Evolutionary conservation across 768 basidiomycete genomes (phyloP).

Genomic region (Mycena floridula): DNA sequence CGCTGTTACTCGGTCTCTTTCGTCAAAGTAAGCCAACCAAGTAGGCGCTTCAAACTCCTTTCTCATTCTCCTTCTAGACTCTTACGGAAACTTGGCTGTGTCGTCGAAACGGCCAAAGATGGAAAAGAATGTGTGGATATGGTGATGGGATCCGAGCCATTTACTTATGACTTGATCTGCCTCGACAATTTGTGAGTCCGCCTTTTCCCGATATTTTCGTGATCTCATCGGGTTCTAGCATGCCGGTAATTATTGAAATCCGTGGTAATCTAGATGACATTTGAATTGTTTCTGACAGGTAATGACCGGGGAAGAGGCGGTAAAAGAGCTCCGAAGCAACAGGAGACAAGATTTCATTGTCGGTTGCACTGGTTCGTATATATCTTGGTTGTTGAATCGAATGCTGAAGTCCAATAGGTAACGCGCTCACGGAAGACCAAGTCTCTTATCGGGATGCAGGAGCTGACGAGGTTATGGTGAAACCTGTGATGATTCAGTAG

Average conservation of each 20-base stretch:
- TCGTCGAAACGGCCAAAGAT: conserved; percentile 29
- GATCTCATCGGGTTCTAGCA: no score
- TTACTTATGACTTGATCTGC: conserved; percentile 26
- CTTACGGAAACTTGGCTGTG: conserved; percentile 30
- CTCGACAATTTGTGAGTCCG: conserved; percentile 31
- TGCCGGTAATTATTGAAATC: no score
- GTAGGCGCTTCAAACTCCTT: background rate
- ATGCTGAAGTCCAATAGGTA: no score
- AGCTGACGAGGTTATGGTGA: conserved; percentile 15
- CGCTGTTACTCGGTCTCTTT: conserved; percentile 21
- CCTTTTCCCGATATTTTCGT: no score
- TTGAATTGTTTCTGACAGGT: conserved; percentile 28
- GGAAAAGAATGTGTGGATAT: conserved; percentile 29
- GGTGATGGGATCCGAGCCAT: conserved; percentile 16
- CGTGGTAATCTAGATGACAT: no score
- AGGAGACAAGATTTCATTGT: conserved; percentile 29
- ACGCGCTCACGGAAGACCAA: conserved; percentile 22
- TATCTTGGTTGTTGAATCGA: no score
- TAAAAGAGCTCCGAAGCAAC: conserved; percentile 21
- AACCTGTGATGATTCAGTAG: background rate
- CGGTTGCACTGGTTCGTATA: conserved; percentile 6
- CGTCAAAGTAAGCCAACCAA: conserved; percentile 8
- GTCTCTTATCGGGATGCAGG: conserved; percentile 19
- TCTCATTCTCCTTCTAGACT: conserved; percentile 7
- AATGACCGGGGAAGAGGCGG: conserved; percentile 28